phyloP scores from a whole-genome alignment of 2,329 filamentous ascomycete species.

The Hypoxylon sp. region DNA sequence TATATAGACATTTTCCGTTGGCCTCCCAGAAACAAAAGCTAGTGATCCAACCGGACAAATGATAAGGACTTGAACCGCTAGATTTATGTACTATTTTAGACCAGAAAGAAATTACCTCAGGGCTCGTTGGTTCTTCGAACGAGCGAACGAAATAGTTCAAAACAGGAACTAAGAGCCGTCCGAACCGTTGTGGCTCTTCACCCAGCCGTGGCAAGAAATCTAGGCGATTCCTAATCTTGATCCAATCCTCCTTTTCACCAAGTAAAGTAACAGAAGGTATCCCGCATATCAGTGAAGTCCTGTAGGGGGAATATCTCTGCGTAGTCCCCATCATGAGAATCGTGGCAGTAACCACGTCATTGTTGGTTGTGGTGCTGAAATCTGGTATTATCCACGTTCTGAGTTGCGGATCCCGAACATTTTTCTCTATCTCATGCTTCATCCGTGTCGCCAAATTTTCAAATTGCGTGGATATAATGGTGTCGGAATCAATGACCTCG shows the following conservation, averaged over 20 bases:
- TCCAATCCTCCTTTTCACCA: constrained; percentile 64
- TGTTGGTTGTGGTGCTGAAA: constrained; percentile 65
- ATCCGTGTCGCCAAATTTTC: constrained; percentile 50
- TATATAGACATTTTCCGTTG: neutral
- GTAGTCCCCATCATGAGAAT: constrained; percentile 67
- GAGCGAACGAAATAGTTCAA: constrained; percentile 57
- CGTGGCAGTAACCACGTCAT: constrained; percentile 60
- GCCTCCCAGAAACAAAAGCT: neutral
- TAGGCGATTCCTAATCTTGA: constrained; percentile 52
- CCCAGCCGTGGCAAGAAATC: constrained; percentile 55
- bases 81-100: neutral
- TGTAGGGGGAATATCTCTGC: constrained; percentile 65
- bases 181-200: constrained; percentile 6
- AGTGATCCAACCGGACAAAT: neutral
- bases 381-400: constrained; percentile 65
- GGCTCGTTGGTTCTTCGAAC: constrained; percentile 53
- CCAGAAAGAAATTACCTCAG: constrained; percentile 58
- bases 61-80: neutral
- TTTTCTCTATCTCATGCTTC: constrained; percentile 58
- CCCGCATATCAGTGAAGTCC: constrained; percentile 57
- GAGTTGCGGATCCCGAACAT: constrained; percentile 60
- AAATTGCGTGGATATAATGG: constrained; percentile 1
- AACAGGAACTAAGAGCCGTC: constrained; percentile 55
- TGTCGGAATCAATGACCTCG: neutral
- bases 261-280: constrained; percentile 68